Evolutionary conservation across 805 yeast genomes (phyloP).

Genomic region (Ogataea paraovalis): DNA sequence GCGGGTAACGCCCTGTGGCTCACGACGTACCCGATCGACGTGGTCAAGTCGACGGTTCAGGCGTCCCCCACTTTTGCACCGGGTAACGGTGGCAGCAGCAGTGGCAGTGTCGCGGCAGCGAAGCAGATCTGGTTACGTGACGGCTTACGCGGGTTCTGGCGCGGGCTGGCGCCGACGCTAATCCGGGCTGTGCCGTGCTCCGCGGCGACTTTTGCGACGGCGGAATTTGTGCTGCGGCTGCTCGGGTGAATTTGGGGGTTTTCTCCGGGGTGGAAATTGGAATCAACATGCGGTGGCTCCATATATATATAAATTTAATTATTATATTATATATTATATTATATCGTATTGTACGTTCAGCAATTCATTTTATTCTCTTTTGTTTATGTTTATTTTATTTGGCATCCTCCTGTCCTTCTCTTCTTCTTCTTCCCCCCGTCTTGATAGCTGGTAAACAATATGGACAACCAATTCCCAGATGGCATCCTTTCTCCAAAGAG

Average conservation of each 20-base stretch:
- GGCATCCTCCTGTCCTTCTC: too few relatives aligned
- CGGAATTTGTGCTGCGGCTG: slow-evolving; percentile 59
- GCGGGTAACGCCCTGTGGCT: slow-evolving; percentile 71
- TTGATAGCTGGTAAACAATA: neutral
- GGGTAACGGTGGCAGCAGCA: slow-evolving; percentile 35
- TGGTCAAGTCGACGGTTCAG: slow-evolving; percentile 47
- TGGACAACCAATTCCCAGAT: neutral
- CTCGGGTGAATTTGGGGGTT: slow-evolving; percentile 36
- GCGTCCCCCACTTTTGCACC: slow-evolving; percentile 47
- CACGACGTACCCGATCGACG: slow-evolving; percentile 50
- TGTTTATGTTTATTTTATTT: too few relatives aligned
- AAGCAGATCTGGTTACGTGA: slow-evolving; percentile 36
- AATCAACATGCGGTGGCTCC: neutral
- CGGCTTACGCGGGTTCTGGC: slow-evolving; percentile 56
- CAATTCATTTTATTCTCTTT: too few relatives aligned
- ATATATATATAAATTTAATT: too few relatives aligned
- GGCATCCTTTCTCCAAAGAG: neutral
- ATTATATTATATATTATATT: too few relatives aligned
- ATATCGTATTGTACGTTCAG: too few relatives aligned
- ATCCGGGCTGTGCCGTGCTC: slow-evolving; percentile 61
- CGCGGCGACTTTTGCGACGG: slow-evolving; percentile 76
- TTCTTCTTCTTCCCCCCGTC: neutral
- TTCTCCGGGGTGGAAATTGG: neutral
- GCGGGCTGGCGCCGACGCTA: slow-evolving; percentile 57
- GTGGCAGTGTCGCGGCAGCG: slow-evolving; percentile 29